Evolutionary conservation across 2,329 filamentous ascomycete species (phyloP), one percentile per base, ranked within the genome.

Genomic region (Exophiala sp.): DNA sequence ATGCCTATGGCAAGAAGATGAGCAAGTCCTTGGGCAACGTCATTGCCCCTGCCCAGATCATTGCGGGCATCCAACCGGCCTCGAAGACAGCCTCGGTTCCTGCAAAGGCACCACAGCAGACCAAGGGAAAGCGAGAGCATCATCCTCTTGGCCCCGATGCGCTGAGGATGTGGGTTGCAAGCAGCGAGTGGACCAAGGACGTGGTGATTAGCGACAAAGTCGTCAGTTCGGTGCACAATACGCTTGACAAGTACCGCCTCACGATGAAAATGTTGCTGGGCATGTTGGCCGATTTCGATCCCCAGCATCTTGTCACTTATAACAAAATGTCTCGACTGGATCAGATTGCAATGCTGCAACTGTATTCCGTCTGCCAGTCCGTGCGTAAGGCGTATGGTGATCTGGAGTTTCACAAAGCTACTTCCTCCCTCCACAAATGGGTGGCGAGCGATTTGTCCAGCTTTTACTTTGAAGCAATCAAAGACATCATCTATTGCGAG

Each of bases 11-110:
- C n/a, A 88, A 87, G 65, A 98, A 98, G 68, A 98, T 98, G 93
- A 96, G 90, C 65, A 98, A 98, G 68, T 96, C 89, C 0, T 72
- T 96, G 1, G 93, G 93, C 13, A 98, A 98, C 63, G 83, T 86
- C 22, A 82, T 97, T 48, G 77, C 81, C 0, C 90, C 91, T 0
- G 73, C 79, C 5, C 76, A 95, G 55, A 89, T 98, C 58, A 93
- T 96, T 74, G 80, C 88, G 45, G 91, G 91, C 5, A 81, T 82
- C 2, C 64, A 83, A 30, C 86, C 85, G 64, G 69, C 69, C 37
- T 9, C 42, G 14, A 53, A 52, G 27, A 32, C 38, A 10, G 23
- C 41, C n/a, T 21, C 46, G 11, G 27, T 11, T 37, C 6, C 34
- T 18, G 34, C 34, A 16, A 37, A 37, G 38, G 21, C 38, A 13